A percentile compares a stretch with the other conserved stretches of the same genome.
phyloP scores from a whole-genome alignment of 805 yeast species.

The Pichia nanzhaoensis region DNA sequence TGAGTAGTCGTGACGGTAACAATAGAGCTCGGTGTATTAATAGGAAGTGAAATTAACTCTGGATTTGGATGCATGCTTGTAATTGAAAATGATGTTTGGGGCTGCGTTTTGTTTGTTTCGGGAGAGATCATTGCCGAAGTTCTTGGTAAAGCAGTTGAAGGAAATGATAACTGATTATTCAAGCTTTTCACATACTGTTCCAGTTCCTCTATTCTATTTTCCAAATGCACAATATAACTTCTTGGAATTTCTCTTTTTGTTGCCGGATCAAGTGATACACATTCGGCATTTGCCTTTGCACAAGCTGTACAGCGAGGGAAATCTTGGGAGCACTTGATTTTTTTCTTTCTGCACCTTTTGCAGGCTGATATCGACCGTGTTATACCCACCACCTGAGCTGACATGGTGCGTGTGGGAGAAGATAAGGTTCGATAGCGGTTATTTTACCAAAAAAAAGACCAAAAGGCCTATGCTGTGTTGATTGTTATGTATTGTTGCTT shows the following conservation, averaged over 20 bases:
- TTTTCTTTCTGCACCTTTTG: constrained; percentile 67
- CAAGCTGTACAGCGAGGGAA: constrained; percentile 65
- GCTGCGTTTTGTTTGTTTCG: background rate
- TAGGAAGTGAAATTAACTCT: background rate
- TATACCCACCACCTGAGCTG: constrained; percentile 31
- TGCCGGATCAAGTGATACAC: constrained; percentile 81
- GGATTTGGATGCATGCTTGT: background rate
- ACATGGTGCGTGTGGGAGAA: background rate
- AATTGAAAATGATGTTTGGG: background rate
- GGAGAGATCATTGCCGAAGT: background rate
- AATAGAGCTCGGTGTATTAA: background rate
- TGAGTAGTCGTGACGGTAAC: background rate
- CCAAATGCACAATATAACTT: constrained; percentile 67
- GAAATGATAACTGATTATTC: background rate
- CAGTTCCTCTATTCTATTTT: constrained; percentile 52
- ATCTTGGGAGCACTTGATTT: constrained; percentile 60
- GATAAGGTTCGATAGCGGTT: background rate
- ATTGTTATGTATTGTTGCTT: no score
- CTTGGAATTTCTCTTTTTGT: constrained; percentile 85
- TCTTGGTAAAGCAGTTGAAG: background rate
- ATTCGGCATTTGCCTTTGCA: constrained; percentile 57
- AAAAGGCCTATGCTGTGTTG: background rate
- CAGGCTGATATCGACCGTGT: constrained; percentile 77
- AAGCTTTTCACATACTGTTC: constrained; percentile 38
- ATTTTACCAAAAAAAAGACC: background rate